Evolutionary conservation across 495 filamentous ascomycete species (phyloP), one percentile per base, ranked within the genome.

Genomic region (Penicillium psychrofluorescens): DNA sequence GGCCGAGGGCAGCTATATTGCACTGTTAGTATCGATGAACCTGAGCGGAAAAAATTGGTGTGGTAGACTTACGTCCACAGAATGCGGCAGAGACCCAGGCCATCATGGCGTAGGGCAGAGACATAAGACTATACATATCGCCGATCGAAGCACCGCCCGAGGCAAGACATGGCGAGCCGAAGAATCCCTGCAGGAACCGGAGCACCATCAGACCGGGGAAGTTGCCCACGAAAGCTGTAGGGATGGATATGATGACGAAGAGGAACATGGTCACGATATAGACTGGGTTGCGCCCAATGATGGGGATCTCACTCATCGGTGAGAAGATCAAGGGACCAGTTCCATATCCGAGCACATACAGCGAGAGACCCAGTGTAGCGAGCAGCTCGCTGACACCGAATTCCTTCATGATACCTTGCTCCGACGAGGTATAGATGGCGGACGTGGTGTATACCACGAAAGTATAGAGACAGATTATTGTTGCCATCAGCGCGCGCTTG

Each of bases 111-210:
- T 77, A 78, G 11, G 76, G 75, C 28, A 79, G 60, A 46, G 75
- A 66, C 51, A 75, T 47, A 22, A 78, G 55, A n/a, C 63, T 67
- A 48, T 74, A 78, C 62, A 78, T 66, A 49, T 80, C 74, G 42
- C 70, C 63, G 38, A 80, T 64, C 0, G 71, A 71, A 7, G 78
- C 77, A 27, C 77, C 77, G 27, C 77, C 77, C 2, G 70, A 75
- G 7, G 74, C 74, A 4, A 78, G 61, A 54, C 70, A 75, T 6
- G 72, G 74, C 6, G 53, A 60, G 30, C 74, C 74, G 38, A 78
- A 76, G 63, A 78, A 76, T n/a, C 74, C 74, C 32, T 70, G 70
- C 30, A 78, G 54, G 54, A 77, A 78, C 7, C 74, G 71, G 0
- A 77, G 63, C 1, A 72, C 69, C 36, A 78, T 52, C 8, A 78